Evolutionary conservation across 2,329 filamentous ascomycete species (phyloP).

Genomic region (Cladophialophora exuberans): DNA sequence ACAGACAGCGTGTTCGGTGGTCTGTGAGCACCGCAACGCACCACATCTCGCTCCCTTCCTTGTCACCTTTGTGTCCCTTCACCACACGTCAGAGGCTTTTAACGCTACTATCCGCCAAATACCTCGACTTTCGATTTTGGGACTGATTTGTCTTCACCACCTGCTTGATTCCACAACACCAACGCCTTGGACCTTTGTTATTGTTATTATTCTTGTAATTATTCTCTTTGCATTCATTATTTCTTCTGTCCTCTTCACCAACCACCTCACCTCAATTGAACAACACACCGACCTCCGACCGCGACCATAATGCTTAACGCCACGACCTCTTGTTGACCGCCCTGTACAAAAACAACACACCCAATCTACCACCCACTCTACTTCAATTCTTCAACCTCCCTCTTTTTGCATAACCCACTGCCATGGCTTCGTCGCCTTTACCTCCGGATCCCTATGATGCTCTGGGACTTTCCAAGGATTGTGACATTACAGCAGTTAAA

Average conservation of each 20-base stretch:
- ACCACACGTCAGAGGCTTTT: conserved; percentile 22
- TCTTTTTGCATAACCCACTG: conserved; percentile 7
- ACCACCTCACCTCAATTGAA: conserved; percentile 14
- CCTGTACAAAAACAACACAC: conserved; percentile 26
- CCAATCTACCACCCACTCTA: conserved; percentile 7
- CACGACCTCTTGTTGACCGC: conserved; percentile 27
- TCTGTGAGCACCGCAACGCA: conserved; percentile 11
- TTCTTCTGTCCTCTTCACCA: conserved; percentile 12
- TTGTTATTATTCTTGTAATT: conserved; percentile 12
- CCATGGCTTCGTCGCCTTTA: conserved; percentile 30
- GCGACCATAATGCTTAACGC: conserved; percentile 24
- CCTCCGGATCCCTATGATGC: conserved; percentile 74
- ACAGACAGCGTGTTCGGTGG: conserved; percentile 1
- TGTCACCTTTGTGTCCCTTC: conserved; percentile 6
- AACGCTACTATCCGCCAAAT: conserved; percentile 14
- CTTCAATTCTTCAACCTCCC: conserved; percentile 4
- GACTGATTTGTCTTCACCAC: conserved; percentile 4
- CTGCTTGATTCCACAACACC: conserved; percentile 8
- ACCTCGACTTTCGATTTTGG: conserved; percentile 14
- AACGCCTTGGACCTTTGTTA: conserved; percentile 1
- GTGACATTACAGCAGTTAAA: conserved; percentile 72
- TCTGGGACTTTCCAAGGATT: conserved; percentile 73
- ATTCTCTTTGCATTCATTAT: conserved; percentile 8
- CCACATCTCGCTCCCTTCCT: not conserved
- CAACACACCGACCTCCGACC: conserved; percentile 16